A percentile compares a stretch with the other conserved stretches of the same genome.
Evolutionary conservation across 2,329 filamentous ascomycete genomes (phyloP).

Genomic region (Aureobasidium pullulans): DNA sequence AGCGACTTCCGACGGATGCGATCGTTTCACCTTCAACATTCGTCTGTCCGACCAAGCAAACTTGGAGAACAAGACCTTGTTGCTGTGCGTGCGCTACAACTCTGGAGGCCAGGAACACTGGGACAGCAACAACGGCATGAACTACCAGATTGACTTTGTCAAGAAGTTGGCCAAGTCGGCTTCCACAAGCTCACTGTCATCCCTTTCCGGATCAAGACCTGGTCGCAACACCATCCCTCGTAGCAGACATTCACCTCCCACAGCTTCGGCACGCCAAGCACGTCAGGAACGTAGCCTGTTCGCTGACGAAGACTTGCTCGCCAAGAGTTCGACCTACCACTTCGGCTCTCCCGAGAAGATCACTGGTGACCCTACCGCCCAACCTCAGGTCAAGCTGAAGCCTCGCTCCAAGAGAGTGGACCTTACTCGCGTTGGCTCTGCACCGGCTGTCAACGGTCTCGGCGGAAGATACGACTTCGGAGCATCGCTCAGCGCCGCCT

Average conservation of each 20-base stretch:
- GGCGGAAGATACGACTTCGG: conserved; percentile 93
- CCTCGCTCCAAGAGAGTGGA: conserved; percentile 54
- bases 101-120: conserved; percentile 82
- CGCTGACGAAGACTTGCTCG: conserved; percentile 65
- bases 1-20: conserved; percentile 57
- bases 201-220: conserved; percentile 16
- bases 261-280: conserved; percentile 23
- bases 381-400: conserved; percentile 56
- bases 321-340: conserved; percentile 34
- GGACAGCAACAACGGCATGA: conserved; percentile 84
- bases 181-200: conserved; percentile 34
- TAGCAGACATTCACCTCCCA: conserved; percentile 41
- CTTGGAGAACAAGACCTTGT: conserved; percentile 84
- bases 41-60: conserved; percentile 86
- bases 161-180: conserved; percentile 58
- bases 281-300: conserved; percentile 33
- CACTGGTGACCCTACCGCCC: conserved; percentile 53
- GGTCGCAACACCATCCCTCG: conserved; percentile 42
- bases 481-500: conserved; percentile 78
- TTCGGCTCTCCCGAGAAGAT: conserved; percentile 38
- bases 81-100: conserved; percentile 82
- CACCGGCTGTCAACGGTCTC: conserved; percentile 52
- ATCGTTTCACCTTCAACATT: conserved; percentile 91
- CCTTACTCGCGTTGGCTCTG: conserved; percentile 47
- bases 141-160: conserved; percentile 90